Evolutionary conservation across 129 eudicot genomes (phyloP).

Genomic region (Flaveria linearis): DNA sequence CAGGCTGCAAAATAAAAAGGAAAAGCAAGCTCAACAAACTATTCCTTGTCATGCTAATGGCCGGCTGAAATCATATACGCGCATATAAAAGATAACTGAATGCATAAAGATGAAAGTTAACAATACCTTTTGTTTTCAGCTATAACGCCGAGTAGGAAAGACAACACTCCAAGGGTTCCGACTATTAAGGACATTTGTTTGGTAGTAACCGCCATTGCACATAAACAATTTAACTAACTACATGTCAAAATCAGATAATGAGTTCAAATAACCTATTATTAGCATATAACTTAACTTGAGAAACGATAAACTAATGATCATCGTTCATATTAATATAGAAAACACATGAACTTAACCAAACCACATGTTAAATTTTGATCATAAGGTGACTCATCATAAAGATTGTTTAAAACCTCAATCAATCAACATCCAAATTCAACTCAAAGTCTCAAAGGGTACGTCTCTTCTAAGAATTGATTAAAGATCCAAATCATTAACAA

Average conservation of each 20-base stretch:
- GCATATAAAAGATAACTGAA: constrained; percentile 7
- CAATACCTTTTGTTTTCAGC: constrained; percentile 91
- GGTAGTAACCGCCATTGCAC: constrained; percentile 61
- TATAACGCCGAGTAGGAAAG: constrained; percentile 78
- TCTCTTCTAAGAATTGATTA: not conserved
- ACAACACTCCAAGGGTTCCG: constrained; percentile 61
- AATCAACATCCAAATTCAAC: too few relatives aligned
- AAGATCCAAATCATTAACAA: not conserved
- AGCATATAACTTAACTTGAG: not conserved
- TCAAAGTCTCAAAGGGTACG: too few relatives aligned
- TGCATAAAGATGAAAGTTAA: not conserved
- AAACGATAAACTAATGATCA: not conserved
- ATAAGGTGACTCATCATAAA: not conserved
- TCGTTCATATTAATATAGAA: not conserved
- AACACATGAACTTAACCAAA: not conserved
- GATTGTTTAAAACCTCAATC: not conserved
- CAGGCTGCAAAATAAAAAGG: constrained; percentile 54
- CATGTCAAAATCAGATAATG: constrained; percentile 6
- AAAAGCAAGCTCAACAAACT: not conserved
- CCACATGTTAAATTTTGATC: not conserved
- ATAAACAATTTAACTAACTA: constrained; percentile 21
- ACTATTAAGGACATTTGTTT: constrained; percentile 64
- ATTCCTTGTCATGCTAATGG: not conserved
- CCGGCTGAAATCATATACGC: not conserved
- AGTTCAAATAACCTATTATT: constrained; percentile 7